A percentile compares a stretch with the other conserved stretches of the same genome.
These are phyloP conservation scores for Microbotryum violaceum DNA, from an alignment of 1,284 basidiomycete genomes.

Conservation along the genomic window DNA sequence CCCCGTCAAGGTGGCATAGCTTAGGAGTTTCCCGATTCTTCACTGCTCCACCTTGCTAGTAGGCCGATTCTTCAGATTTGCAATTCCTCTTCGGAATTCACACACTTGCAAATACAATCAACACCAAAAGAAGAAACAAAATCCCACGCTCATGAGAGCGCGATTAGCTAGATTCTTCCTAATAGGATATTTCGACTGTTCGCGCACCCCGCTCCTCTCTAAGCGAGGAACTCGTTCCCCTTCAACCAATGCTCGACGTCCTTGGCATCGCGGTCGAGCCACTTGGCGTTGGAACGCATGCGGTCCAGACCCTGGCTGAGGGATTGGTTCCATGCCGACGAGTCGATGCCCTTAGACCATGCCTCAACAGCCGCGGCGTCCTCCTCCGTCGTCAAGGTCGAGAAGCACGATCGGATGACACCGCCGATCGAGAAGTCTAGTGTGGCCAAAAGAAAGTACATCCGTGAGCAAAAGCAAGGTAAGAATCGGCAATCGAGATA, in stretches of 20 bases:
- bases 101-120: too few species aligned
- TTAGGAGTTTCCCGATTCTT: too few species aligned
- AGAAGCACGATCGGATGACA: slow-evolving; percentile 15
- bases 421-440: slow-evolving; percentile 10
- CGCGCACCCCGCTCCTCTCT: too few species aligned
- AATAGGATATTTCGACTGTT: too few species aligned
- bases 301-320: slow-evolving; percentile 20
- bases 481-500: background rate
- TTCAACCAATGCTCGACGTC: slow-evolving; percentile 26
- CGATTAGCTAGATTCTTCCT: too few species aligned
- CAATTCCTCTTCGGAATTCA: too few species aligned
- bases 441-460: background rate
- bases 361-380: slow-evolving; percentile 59
- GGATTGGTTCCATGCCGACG: slow-evolving; percentile 9
- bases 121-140: too few species aligned
- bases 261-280: slow-evolving; percentile 21
- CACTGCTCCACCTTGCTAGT: too few species aligned
- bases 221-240: slow-evolving; percentile 12
- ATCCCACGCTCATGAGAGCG: too few species aligned
- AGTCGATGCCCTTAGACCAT: slow-evolving; percentile 46
- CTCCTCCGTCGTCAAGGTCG: slow-evolving; percentile 54
- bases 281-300: slow-evolving; percentile 15
- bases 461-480: background rate
- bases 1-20: too few species aligned
- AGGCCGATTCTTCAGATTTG: too few species aligned